Percentiles rank a stretch among this genome's conserved stretches.
phyloP scores from a whole-genome alignment of 257 asterid genomes.

The Petunia axillaris region DNA sequence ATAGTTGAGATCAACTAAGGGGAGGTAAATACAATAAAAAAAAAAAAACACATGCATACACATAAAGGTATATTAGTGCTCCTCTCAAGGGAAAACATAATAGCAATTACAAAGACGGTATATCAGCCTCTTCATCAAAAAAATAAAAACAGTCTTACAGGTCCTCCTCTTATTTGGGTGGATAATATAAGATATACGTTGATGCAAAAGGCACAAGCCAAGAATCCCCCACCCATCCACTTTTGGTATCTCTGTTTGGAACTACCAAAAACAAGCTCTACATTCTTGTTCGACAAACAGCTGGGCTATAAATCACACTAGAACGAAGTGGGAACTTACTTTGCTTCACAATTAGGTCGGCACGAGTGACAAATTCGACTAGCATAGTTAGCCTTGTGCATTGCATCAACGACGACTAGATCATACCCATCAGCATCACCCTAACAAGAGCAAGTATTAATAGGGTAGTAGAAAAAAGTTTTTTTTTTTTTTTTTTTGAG shows the following conservation, averaged over 20 bases:
- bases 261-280: not conserved
- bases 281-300: not conserved
- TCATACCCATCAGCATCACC: slow-evolving; percentile 99
- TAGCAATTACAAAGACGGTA: not conserved
- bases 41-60: not conserved
- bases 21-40: not conserved
- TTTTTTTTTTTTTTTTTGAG: slow-evolving; percentile 14
- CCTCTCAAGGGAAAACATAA: slow-evolving; percentile 1
- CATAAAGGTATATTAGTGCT: not conserved
- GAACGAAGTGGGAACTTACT: slow-evolving; percentile 53
- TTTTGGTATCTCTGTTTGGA: not conserved
- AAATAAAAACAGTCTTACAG: not conserved
- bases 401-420: slow-evolving; percentile 96
- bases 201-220: not conserved
- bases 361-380: slow-evolving; percentile 99
- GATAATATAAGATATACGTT: not conserved
- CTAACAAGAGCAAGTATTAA: slow-evolving; percentile 49
- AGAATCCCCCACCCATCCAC: not conserved
- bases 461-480: slow-evolving; percentile 26
- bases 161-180: not conserved
- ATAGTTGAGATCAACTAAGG: not conserved
- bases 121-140: not conserved
- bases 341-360: slow-evolving; percentile 97
- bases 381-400: slow-evolving; percentile 99
- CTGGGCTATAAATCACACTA: slow-evolving; percentile 14